These are phyloP conservation scores for Capsicum pubescens DNA, from an alignment of 257 asterid species.

Conservation along the genomic window DNA sequence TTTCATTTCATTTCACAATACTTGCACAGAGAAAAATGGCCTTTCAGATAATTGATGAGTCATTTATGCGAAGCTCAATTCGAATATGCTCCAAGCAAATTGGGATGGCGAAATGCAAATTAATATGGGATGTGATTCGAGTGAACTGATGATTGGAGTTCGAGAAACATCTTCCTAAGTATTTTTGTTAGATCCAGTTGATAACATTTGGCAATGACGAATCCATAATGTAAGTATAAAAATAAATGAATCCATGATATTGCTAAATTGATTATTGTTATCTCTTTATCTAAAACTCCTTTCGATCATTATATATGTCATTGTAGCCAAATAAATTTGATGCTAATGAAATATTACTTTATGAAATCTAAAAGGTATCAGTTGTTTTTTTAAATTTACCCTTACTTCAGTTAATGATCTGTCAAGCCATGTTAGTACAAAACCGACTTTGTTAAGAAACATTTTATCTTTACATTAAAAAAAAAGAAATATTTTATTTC, in stretches of 20 bases:
- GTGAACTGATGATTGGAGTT: constrained; percentile 10
- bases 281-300: neutral
- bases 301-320: neutral
- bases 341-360: neutral
- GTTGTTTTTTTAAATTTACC: neutral
- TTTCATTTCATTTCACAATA: neutral
- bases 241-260: neutral
- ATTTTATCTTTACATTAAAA: too few relatives aligned
- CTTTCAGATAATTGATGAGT: neutral
- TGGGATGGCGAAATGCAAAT: neutral
- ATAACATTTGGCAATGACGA: neutral
- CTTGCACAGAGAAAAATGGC: neutral
- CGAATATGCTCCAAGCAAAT: constrained; percentile 2
- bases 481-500: too few relatives aligned
- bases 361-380: neutral
- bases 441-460: too few relatives aligned
- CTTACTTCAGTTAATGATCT: neutral
- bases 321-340: neutral
- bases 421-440: too few relatives aligned
- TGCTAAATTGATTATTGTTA: neutral
- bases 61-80: neutral
- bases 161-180: neutral
- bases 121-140: neutral
- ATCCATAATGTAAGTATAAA: neutral
- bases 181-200: neutral